Conservation (phyloP, 208 protist species). For the Crithidia expoeki region DNA sequence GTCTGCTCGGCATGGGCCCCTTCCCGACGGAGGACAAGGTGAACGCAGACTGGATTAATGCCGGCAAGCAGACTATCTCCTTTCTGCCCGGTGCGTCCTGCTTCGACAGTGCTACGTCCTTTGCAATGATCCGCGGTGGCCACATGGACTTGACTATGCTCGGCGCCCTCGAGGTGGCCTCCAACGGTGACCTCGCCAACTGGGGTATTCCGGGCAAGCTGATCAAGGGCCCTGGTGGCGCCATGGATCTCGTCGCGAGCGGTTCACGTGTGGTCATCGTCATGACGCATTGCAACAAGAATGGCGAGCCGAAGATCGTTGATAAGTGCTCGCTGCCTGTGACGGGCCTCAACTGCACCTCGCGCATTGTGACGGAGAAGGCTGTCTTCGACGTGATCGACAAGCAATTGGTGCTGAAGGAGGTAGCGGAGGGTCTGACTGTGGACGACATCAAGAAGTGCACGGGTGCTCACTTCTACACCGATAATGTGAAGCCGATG, state of each 20-base stretch:
- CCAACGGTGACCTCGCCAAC: slow-evolving; percentile 96
- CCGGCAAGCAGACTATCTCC: slow-evolving; percentile 97
- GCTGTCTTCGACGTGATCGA: slow-evolving; percentile 95
- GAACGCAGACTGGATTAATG: slow-evolving; percentile 96
- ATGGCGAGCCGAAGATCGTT: slow-evolving; percentile 95
- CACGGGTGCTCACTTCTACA: slow-evolving; percentile 75
- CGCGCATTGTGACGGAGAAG: slow-evolving; percentile 97
- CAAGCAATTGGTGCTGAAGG: slow-evolving; percentile 88
- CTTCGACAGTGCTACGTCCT: slow-evolving; percentile 94
- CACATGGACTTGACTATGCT: slow-evolving; percentile 97
- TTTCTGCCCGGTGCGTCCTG: slow-evolving; percentile 92
- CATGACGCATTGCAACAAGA: slow-evolving; percentile 96
- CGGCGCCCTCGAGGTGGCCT: slow-evolving; percentile 94
- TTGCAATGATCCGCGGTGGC: slow-evolving; percentile 97
- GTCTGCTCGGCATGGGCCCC: slow-evolving; percentile 93
- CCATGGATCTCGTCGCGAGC: slow-evolving; percentile 95
- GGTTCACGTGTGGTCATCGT: slow-evolving; percentile 96
- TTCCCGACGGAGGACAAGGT: slow-evolving; percentile 89
- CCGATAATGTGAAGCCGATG: slow-evolving; percentile 80
- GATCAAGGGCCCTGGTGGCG: slow-evolving; percentile 97
- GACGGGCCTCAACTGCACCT: slow-evolving; percentile 91
- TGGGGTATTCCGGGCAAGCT: slow-evolving; percentile 98
- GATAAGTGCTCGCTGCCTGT: slow-evolving; percentile 92
- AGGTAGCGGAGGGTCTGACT: slow-evolving; percentile 91
- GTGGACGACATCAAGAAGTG: slow-evolving; percentile 92